A percentile compares a stretch with the other conserved stretches of the same genome.
Evolutionary conservation across 257 asterid genomes (phyloP).

Genomic region (Cordia subcordata): DNA sequence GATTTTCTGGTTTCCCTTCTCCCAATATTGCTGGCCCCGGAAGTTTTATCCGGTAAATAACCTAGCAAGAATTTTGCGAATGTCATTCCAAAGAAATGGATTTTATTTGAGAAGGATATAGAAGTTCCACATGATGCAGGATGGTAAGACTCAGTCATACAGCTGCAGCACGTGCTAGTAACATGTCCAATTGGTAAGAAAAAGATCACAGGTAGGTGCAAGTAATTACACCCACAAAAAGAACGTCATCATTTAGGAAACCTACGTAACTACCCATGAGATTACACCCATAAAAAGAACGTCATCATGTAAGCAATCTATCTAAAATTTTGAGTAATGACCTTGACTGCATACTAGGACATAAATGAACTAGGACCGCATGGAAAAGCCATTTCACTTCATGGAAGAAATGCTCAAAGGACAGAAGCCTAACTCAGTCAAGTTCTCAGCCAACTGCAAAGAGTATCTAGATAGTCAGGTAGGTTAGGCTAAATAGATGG

Average conservation of each 20-base stretch:
- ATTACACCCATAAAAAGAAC: too few species aligned
- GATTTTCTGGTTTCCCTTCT: constrained; percentile 98
- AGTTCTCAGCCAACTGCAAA: too few species aligned
- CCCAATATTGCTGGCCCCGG: constrained; percentile 91
- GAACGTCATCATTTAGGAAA: neutral
- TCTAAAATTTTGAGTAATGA: too few species aligned
- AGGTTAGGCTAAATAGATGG: too few species aligned
- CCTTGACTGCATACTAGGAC: too few species aligned
- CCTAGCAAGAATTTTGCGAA: constrained; percentile 33
- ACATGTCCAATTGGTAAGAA: neutral
- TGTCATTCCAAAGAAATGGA: neutral
- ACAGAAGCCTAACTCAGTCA: too few species aligned
- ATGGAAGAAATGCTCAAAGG: too few species aligned
- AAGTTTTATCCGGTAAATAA: constrained; percentile 82
- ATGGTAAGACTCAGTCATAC: neutral
- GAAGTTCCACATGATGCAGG: neutral
- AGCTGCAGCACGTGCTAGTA: neutral
- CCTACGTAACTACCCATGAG: too few species aligned
- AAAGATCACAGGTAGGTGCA: neutral
- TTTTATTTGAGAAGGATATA: neutral
- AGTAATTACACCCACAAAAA: neutral
- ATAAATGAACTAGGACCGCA: too few species aligned
- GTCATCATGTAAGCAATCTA: neutral
- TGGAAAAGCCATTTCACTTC: too few species aligned
- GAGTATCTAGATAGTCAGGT: too few species aligned